These are phyloP conservation scores for Colletotrichum eleusines DNA, from an alignment of 2,329 filamentous ascomycete species.

Conservation along the genomic window DNA sequence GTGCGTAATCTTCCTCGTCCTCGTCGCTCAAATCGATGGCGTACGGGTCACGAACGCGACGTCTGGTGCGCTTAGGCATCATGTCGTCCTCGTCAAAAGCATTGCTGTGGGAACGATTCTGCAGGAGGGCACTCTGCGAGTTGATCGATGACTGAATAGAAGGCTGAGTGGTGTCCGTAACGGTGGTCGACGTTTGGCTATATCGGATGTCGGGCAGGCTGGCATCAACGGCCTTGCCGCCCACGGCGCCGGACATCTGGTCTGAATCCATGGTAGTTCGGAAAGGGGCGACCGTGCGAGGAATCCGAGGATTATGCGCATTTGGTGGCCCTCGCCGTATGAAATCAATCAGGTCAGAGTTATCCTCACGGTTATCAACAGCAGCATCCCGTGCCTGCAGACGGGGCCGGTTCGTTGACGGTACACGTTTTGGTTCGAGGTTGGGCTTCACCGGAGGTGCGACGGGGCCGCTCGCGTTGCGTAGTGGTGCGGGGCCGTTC, in stretches of 20 bases:
- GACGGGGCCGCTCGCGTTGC: slow-evolving; percentile 49
- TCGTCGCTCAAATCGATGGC: slow-evolving; percentile 87
- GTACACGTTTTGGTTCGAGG: slow-evolving; percentile 54
- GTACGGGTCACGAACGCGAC: slow-evolving; percentile 88
- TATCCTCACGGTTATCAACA: slow-evolving; percentile 73
- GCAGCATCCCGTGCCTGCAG: slow-evolving; percentile 80
- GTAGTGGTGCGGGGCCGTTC: slow-evolving; percentile 51
- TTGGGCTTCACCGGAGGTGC: slow-evolving; percentile 51
- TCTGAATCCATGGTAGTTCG: slow-evolving; percentile 88
- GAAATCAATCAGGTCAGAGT: slow-evolving; percentile 93
- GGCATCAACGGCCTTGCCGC: slow-evolving; percentile 69
- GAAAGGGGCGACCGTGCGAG: slow-evolving; percentile 86
- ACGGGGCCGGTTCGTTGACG: slow-evolving; percentile 60
- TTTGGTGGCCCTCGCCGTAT: slow-evolving; percentile 86
- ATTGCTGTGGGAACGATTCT: slow-evolving; percentile 53
- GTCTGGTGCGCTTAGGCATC: slow-evolving; percentile 79
- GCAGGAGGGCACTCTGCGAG: slow-evolving; percentile 78
- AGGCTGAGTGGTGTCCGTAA: slow-evolving; percentile 68
- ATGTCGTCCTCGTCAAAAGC: slow-evolving; percentile 64
- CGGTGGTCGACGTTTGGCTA: slow-evolving; percentile 67
- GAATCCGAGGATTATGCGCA: slow-evolving; percentile 75
- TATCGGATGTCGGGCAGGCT: slow-evolving; percentile 67
- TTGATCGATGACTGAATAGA: slow-evolving; percentile 75
- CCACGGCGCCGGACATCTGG: slow-evolving; percentile 69
- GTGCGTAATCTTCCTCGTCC: slow-evolving; percentile 65